Evolutionary conservation across 257 asterid species (phyloP), one percentile per base, ranked within the genome.

Genomic region (Ajuga chamaepitys): DNA sequence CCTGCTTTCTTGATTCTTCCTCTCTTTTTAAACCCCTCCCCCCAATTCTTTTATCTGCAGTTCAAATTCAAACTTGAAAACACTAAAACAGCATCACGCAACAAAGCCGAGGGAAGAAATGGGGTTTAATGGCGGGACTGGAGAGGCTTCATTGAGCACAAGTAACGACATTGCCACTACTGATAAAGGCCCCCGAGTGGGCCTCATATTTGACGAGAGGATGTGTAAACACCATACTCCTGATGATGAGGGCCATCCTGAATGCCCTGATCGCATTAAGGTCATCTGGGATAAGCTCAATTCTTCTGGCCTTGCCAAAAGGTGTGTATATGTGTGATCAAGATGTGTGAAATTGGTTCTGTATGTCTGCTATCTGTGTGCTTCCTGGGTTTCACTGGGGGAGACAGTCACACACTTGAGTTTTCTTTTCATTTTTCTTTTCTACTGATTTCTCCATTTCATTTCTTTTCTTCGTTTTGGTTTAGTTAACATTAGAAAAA

Each of bases 161-260:
- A 48, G 13, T 20, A 68, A 22, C 70, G 59, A 11, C 45, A 6
- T 2, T 25, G 65, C 17, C n/a, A n/a, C n/a, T 32, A 14, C 28
- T 25, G 68, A 66, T 17, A 62, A 71, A 32, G 74, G 66, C 3
- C 89, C 82, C 17, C 96, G 95, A 21, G 97, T 93, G 60, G 99
- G 99, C 24, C 50, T 93, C 68, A 71, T 93, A 10, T 89, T 78
- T 66, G 97, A 89, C n/a, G 95, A 80, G 9, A 79, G 95, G 67
- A 93, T 93, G 97, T 77, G 95, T 56, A 76, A 76, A 55, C 99
- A 93, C 83, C 41, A 67, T 38, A 80, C 78, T 38, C 87, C 83
- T 44, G 75, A 50, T 48, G 74, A 58, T 0, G 80, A 73, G 40
- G 53, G 64, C 44, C 99, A 93, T 56, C 99, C 97, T 0, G 99